Evolutionary conservation across 2,329 filamentous ascomycete species (phyloP).

Genomic region (Exophiala phaeomuriformis): DNA sequence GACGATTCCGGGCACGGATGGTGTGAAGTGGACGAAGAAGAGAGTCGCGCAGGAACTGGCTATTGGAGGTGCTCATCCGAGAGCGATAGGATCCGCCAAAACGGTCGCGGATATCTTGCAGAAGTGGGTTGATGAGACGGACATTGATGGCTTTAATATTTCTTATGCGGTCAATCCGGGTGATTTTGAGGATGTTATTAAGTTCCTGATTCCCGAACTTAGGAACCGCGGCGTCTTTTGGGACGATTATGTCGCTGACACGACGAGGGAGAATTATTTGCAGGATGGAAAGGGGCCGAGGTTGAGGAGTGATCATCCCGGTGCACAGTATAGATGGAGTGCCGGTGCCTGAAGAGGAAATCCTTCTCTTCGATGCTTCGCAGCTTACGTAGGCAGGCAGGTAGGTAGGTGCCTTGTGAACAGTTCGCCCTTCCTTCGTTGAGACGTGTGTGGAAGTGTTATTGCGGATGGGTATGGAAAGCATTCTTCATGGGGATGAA

Average conservation of each 20-base stretch:
- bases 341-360: background rate
- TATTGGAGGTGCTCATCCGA: slow-evolving; percentile 44
- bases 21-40: slow-evolving; percentile 35
- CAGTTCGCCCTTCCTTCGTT: no score
- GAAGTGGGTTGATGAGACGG: slow-evolving; percentile 59
- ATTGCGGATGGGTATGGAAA: no score
- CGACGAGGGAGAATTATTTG: slow-evolving; percentile 4
- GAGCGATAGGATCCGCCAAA: slow-evolving; percentile 50
- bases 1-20: slow-evolving; percentile 29
- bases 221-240: slow-evolving; percentile 37
- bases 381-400: no score
- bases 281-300: background rate
- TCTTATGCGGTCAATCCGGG: slow-evolving; percentile 43
- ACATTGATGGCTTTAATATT: slow-evolving; percentile 65
- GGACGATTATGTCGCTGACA: background rate
- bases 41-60: slow-evolving; percentile 41
- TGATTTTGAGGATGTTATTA: slow-evolving; percentile 46
- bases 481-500: no score
- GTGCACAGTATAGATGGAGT: background rate
- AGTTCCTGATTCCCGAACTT: slow-evolving; percentile 43
- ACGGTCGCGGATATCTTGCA: slow-evolving; percentile 62
- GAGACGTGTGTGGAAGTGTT: no score
- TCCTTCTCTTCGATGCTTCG: no score
- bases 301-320: slow-evolving; percentile 5
- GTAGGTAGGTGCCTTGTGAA: no score